Percentiles rank a stretch among this genome's conserved stretches.
These are phyloP conservation scores for Gypsophila paniculata DNA, from an alignment of 179 eudicot genomes.

Conservation along the genomic window DNA sequence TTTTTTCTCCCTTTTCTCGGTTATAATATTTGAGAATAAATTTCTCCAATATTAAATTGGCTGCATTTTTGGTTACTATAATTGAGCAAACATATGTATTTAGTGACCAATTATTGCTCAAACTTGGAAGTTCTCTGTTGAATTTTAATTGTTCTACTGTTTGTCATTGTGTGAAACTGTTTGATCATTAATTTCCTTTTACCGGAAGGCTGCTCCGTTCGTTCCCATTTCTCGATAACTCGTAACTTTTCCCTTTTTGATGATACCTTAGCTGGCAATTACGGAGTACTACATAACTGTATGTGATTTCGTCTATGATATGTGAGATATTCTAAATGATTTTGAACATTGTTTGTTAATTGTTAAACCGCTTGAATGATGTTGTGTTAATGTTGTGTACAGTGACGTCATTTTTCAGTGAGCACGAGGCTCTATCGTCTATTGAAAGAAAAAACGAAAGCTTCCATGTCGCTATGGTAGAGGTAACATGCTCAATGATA, in stretches of 20 bases:
- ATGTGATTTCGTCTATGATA: neutral
- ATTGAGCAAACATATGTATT: conserved; percentile 12
- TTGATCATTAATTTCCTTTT: conserved; percentile 12
- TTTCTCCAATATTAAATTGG: conserved; percentile 16
- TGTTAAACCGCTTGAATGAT: conserved; percentile 4
- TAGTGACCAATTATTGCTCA: conserved; percentile 13
- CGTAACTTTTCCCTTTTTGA: neutral
- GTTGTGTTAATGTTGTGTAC: conserved; percentile 25
- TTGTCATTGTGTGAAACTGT: conserved; percentile 4
- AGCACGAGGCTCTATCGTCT: conserved; percentile 56
- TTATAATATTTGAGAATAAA: conserved; percentile 8
- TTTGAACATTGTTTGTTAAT: neutral
- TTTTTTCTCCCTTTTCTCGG: neutral
- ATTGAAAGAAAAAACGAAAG: conserved; percentile 42
- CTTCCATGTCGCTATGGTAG: conserved; percentile 75
- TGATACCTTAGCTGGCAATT: conserved; percentile 1
- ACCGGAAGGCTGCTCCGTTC: neutral
- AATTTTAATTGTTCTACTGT: conserved; percentile 1
- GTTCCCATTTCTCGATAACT: neutral
- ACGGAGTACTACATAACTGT: neutral
- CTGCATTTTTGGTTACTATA: neutral
- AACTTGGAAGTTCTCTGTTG: conserved; percentile 7
- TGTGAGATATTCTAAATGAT: neutral
- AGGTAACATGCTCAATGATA: conserved; percentile 39
- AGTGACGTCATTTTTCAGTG: conserved; percentile 57